Conservation (phyloP, 2,329 filamentous ascomycete genomes). For the Aspergillus brunneoviolaceus region DNA sequence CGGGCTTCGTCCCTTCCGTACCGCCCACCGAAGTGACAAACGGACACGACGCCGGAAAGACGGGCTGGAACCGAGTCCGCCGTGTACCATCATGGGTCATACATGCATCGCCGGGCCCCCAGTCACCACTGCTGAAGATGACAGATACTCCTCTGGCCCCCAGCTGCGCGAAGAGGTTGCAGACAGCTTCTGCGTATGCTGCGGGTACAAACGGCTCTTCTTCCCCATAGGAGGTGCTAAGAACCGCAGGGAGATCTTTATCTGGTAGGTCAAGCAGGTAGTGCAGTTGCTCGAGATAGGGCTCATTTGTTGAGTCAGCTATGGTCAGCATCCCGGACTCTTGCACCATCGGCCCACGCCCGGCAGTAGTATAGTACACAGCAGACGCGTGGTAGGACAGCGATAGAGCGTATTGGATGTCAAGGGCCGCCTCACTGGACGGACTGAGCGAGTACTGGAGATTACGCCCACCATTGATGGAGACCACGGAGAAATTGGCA, state of each 20-base stretch:
- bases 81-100: slow-evolving; percentile 57
- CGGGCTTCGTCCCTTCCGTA: slow-evolving; percentile 54
- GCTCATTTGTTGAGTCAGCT: slow-evolving; percentile 59
- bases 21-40: slow-evolving; percentile 65
- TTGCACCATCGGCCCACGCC: slow-evolving; percentile 53
- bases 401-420: slow-evolving; percentile 61
- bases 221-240: slow-evolving; percentile 70
- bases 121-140: slow-evolving; percentile 65
- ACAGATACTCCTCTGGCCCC: slow-evolving; percentile 66
- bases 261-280: slow-evolving; percentile 58
- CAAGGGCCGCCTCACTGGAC: slow-evolving; percentile 62
- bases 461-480: slow-evolving; percentile 58
- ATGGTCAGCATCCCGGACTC: slow-evolving; percentile 45
- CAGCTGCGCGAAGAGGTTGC: slow-evolving; percentile 63
- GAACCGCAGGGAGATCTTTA: slow-evolving; percentile 59
- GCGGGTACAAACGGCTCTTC: slow-evolving; percentile 62
- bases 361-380: slow-evolving; percentile 60
- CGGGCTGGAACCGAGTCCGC: slow-evolving; percentile 52
- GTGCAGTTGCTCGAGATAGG: slow-evolving; percentile 63
- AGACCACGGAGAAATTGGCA: slow-evolving; percentile 57
- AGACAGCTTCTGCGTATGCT: slow-evolving; percentile 60
- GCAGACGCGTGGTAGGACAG: slow-evolving; percentile 57
- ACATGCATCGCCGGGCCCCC: slow-evolving; percentile 57
- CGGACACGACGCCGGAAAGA: slow-evolving; percentile 59
- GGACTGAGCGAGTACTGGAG: slow-evolving; percentile 45